Conservation (phyloP, 2,329 filamentous ascomycete genomes). For the Hypoxylon sp. region DNA sequence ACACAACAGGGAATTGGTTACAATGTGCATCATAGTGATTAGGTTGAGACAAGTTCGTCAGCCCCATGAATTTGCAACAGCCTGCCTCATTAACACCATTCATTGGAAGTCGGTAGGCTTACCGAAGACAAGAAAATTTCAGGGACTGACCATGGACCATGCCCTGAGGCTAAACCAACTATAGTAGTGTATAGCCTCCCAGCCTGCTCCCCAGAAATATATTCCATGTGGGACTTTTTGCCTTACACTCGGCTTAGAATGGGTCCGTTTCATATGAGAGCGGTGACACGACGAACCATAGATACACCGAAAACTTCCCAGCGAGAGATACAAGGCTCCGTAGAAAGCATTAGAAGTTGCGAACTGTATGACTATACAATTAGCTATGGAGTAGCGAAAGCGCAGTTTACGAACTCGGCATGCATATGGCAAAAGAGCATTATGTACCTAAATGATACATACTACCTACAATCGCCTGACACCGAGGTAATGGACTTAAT, state of each 20-base stretch:
- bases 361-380: background rate
- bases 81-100: background rate
- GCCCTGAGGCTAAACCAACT: constrained; percentile 30
- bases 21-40: background rate
- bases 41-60: constrained; percentile 11
- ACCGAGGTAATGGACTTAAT: background rate
- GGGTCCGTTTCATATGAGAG: constrained; percentile 27
- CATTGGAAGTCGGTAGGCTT: constrained; percentile 15
- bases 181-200: constrained; percentile 13
- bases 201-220: constrained; percentile 23
- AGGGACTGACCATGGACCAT: constrained; percentile 17
- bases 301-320: background rate
- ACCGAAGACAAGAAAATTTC: constrained; percentile 21
- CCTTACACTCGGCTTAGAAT: constrained; percentile 29
- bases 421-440: background rate
- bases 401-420: background rate
- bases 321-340: constrained; percentile 3
- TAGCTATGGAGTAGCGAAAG: background rate
- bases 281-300: constrained; percentile 31
- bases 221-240: constrained; percentile 31
- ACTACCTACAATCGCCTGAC: background rate
- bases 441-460: background rate
- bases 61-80: background rate
- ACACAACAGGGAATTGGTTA: background rate
- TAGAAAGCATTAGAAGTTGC: background rate